Conservation (phyloP, 2,329 filamentous ascomycete species). For the Claviceps cyperi region DNA sequence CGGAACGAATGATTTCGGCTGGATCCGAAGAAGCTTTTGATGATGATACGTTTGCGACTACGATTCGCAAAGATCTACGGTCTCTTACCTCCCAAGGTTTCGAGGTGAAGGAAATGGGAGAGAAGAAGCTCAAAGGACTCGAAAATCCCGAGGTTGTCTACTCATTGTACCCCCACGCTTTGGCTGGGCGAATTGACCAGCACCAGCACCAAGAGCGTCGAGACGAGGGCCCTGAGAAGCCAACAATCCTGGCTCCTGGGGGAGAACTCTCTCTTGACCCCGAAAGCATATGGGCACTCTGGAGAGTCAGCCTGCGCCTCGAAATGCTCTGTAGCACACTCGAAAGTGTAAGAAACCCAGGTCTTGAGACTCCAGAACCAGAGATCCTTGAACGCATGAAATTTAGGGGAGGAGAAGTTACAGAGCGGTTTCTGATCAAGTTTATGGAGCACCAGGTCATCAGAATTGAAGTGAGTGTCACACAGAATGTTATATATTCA, state of each 20-base stretch:
- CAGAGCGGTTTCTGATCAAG: slow-evolving; percentile 74
- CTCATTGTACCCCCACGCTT: slow-evolving; percentile 80
- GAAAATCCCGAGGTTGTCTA: slow-evolving; percentile 96
- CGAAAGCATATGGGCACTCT: slow-evolving; percentile 75
- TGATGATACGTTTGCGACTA: slow-evolving; percentile 58
- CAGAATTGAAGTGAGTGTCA: slow-evolving; percentile 64
- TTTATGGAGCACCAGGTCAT: slow-evolving; percentile 93
- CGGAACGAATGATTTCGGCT: slow-evolving; percentile 53
- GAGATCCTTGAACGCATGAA: slow-evolving; percentile 60
- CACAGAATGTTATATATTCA: background rate
- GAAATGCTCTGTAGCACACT: slow-evolving; percentile 87
- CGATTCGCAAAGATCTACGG: slow-evolving; percentile 76
- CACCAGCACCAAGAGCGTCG: slow-evolving; percentile 39
- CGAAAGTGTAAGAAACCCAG: slow-evolving; percentile 50
- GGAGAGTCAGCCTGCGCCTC: slow-evolving; percentile 74
- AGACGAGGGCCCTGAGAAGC: slow-evolving; percentile 34
- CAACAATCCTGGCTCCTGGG: slow-evolving; percentile 46
- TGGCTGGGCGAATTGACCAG: slow-evolving; percentile 64
- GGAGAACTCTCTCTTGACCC: slow-evolving; percentile 64
- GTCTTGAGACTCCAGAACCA: slow-evolving; percentile 66
- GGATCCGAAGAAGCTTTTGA: slow-evolving; percentile 55
- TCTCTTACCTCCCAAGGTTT: slow-evolving; percentile 85
- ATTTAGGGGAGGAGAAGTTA: slow-evolving; percentile 63
- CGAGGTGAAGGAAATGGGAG: slow-evolving; percentile 90
- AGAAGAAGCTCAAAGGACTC: slow-evolving; percentile 87